These are phyloP conservation scores for Croton laevigatus DNA, from an alignment of 441 rosid species.

Conservation along the genomic window DNA sequence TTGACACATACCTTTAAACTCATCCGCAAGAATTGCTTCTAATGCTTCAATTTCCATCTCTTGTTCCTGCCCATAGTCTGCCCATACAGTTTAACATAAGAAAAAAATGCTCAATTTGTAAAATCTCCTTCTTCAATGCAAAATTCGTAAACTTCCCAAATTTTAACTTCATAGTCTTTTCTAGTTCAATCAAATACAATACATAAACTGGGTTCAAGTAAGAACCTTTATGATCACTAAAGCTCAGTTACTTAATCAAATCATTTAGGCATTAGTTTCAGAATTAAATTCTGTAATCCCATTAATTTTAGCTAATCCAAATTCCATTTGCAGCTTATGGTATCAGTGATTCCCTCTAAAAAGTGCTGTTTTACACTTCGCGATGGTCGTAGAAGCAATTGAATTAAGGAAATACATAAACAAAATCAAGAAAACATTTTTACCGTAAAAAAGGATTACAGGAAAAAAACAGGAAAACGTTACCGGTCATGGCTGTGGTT, in stretches of 20 bases:
- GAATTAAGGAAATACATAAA: not conserved
- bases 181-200: not conserved
- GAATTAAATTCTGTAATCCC: not conserved
- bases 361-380: not conserved
- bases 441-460: not conserved
- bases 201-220: not conserved
- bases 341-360: not conserved
- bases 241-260: not conserved
- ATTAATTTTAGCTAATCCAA: not conserved
- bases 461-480: not conserved
- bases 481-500: conserved; percentile 21
- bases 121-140: not conserved
- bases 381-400: not conserved
- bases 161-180: not conserved
- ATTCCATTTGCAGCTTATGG: conserved; percentile 15
- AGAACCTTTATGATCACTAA: not conserved
- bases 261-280: conserved; percentile 2
- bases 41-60: conserved; percentile 97
- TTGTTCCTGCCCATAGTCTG: conserved; percentile 83
- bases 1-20: conserved; percentile 97
- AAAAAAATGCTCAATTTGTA: not conserved
- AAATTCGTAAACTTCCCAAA: not conserved
- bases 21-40: conserved; percentile 95
- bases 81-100: conserved; percentile 16
- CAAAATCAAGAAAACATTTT: not conserved